Percentiles rank a stretch among this genome's conserved stretches.
These are phyloP conservation scores for Vaccinium myrtillus DNA, from an alignment of 148 eudicot species.

Conservation along the genomic window DNA sequence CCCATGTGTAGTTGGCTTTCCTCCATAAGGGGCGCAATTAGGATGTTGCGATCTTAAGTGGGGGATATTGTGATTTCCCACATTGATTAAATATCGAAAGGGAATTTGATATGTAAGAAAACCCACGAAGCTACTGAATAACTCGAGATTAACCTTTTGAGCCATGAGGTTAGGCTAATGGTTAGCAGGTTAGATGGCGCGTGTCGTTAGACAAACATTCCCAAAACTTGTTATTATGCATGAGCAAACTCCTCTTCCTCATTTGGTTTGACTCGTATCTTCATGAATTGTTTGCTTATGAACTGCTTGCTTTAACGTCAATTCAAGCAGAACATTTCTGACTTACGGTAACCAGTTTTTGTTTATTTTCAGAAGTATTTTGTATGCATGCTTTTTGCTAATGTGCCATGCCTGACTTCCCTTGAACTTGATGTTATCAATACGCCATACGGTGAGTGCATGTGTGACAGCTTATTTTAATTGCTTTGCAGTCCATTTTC, in stretches of 20 bases:
- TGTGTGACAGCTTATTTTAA: background rate
- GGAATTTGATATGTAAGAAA: too few relatives aligned
- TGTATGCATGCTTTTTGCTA: slow-evolving; percentile 2
- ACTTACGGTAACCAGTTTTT: background rate
- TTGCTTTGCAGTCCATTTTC: slow-evolving; percentile 61
- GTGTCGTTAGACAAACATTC: background rate
- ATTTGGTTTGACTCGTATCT: background rate
- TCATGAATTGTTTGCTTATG: background rate
- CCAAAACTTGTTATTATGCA: background rate
- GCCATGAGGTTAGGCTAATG: too few relatives aligned
- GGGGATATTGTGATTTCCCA: too few relatives aligned
- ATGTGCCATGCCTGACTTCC: background rate
- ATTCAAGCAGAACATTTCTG: background rate
- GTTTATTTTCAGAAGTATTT: background rate
- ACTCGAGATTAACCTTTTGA: too few relatives aligned
- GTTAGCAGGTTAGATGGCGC: too few relatives aligned
- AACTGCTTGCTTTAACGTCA: background rate
- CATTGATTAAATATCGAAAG: too few relatives aligned
- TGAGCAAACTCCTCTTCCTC: background rate
- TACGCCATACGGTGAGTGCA: background rate
- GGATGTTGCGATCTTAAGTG: too few relatives aligned
- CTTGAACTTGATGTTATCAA: background rate
- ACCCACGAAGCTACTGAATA: too few relatives aligned
- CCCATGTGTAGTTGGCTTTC: too few relatives aligned
- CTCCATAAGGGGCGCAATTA: too few relatives aligned